Percentiles rank a stretch among this genome's conserved stretches.
Evolutionary conservation across 495 filamentous ascomycete species (phyloP).

Genomic region (Talaromyces stipitatus): DNA sequence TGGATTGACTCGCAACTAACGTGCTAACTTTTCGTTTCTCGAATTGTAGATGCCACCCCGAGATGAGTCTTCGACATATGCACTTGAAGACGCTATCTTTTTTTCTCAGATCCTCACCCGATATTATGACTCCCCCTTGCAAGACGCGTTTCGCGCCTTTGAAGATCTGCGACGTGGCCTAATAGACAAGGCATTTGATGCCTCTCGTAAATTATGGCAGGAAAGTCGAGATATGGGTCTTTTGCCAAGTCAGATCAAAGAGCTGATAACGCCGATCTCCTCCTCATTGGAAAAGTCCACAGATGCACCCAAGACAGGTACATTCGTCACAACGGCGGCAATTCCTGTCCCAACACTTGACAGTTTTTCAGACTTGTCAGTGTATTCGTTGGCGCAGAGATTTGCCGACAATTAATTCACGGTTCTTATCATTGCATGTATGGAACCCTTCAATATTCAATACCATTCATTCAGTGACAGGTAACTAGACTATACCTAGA

Average conservation of each 20-base stretch:
- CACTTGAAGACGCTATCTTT: conserved; percentile 43
- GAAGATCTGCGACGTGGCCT: conserved; percentile 27
- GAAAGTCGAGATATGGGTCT: conserved; percentile 32
- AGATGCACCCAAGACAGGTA: not conserved
- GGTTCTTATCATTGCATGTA: not conserved
- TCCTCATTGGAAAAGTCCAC: not conserved
- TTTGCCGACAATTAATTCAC: not conserved
- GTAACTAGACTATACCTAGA: not conserved
- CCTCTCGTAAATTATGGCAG: conserved; percentile 32
- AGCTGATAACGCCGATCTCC: conserved; percentile 5
- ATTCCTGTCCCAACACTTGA: conserved; percentile 7
- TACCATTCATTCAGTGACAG: not conserved
- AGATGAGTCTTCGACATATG: conserved; percentile 41
- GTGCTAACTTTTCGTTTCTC: not conserved
- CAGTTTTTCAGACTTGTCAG: conserved; percentile 14
- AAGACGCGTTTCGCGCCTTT: conserved; percentile 31
- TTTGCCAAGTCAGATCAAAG: conserved; percentile 14
- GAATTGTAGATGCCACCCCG: conserved; percentile 40
- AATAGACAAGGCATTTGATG: conserved; percentile 36
- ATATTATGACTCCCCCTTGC: conserved; percentile 9
- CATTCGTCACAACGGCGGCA: not conserved
- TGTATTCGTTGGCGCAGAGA: conserved; percentile 8
- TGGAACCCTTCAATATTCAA: not conserved
- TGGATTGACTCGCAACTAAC: not conserved
- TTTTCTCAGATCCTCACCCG: conserved; percentile 28